These are phyloP conservation scores for Angomonas ambiguus DNA, from an alignment of 208 protist species.

Conservation along the genomic window DNA sequence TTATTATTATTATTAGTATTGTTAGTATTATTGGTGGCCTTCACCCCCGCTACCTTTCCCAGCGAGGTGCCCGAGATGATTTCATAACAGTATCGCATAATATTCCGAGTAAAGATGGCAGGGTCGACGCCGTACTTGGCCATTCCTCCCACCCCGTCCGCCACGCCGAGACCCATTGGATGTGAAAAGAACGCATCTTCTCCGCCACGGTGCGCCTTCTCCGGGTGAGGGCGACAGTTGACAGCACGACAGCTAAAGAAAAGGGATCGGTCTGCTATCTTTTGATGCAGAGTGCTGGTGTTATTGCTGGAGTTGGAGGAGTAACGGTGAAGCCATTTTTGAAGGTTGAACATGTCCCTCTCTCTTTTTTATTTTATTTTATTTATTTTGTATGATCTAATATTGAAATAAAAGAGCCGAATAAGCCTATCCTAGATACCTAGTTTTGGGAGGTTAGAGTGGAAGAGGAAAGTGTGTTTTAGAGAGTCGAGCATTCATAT, in stretches of 20 bases:
- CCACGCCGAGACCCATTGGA: conserved; percentile 66
- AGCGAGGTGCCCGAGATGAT: not conserved
- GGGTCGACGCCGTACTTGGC: conserved; percentile 67
- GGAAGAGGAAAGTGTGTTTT: no score
- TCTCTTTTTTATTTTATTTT: no score
- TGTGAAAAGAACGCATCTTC: conserved; percentile 84
- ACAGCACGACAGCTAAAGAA: conserved; percentile 62
- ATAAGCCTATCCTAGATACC: no score
- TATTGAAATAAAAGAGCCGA: no score
- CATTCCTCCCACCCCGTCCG: conserved; percentile 83
- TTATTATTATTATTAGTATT: conserved; percentile 8
- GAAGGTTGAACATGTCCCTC: no score
- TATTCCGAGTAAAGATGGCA: conserved; percentile 69
- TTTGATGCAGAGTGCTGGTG: no score
- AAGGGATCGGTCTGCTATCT: no score
- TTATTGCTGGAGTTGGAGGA: no score
- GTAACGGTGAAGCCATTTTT: no score
- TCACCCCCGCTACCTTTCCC: not conserved
- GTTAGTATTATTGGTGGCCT: not conserved
- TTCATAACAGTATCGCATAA: conserved; percentile 63
- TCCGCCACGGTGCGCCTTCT: conserved; percentile 69
- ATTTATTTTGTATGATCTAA: no score
- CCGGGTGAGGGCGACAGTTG: conserved; percentile 70
- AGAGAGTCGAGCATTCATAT: no score
- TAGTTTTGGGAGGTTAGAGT: no score